phyloP scores from a whole-genome alignment of 2,329 filamentous ascomycete genomes.

The Pseudomassariella vexata region DNA sequence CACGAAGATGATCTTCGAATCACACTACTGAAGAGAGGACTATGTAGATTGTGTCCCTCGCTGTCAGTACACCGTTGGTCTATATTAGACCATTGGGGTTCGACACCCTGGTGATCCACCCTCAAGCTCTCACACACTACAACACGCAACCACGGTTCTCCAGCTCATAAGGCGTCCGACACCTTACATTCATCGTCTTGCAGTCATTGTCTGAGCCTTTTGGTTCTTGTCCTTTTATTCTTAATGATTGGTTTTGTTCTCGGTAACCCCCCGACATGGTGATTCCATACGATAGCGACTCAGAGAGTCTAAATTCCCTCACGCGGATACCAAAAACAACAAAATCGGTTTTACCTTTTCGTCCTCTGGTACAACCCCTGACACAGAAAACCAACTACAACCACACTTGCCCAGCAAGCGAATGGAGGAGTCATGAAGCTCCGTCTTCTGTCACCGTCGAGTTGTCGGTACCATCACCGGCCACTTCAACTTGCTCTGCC shows the following conservation, averaged over 20 bases:
- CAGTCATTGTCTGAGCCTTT: constrained; percentile 4
- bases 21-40: constrained; percentile 15
- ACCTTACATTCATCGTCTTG: constrained; percentile 11
- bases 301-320: constrained; percentile 3
- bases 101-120: constrained; percentile 8
- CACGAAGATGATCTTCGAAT: constrained; percentile 10
- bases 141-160: constrained; percentile 2
- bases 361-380: neutral
- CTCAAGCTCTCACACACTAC: constrained; percentile 11
- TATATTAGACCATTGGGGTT: constrained; percentile 20
- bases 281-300: constrained; percentile 8
- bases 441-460: constrained; percentile 2
- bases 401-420: too few species aligned
- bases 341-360: constrained; percentile 1
- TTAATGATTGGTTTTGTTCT: constrained; percentile 2
- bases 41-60: constrained; percentile 17
- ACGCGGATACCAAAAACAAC: constrained; percentile 1
- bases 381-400: neutral
- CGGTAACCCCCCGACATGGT: neutral
- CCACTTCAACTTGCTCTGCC: constrained; percentile 12
- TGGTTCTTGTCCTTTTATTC: constrained; percentile 2
- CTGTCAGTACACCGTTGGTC: constrained; percentile 17
- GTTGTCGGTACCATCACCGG: constrained; percentile 10
- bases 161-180: constrained; percentile 15
- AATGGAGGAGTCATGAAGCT: constrained; percentile 3